Base-by-base conservation (phyloP, 1,284 basidiomycete species). In the Papiliotrema laurentii region DNA sequence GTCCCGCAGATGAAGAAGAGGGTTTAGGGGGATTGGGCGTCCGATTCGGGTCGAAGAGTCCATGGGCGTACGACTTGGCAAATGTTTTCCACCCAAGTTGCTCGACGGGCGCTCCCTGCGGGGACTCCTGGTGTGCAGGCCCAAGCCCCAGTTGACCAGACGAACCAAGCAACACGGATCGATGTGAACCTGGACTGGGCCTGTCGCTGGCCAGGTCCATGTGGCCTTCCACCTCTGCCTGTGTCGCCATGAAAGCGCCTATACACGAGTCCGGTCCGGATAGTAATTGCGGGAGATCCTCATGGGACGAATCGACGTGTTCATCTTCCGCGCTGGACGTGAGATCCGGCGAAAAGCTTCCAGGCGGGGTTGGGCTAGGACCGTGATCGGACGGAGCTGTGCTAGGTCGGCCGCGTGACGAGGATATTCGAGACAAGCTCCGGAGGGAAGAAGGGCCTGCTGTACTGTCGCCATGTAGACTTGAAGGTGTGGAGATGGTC, bases 11-110 rank as follows among this genome's bases (percentile, higher is more conserved):
- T 7, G 60, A 53, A 9, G 46, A 34, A 33, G 38, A 33, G 2
- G 52, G 39, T 37, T 47, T 28, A 5, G 86, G 88, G 6, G 79
- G 83, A 58, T 80, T 80, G 1, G 88, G 88, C 0, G 82, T 85
- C 47, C 79, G 79, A 56, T 84, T 81, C 1, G 89, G 87, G 65
- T 89, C 86, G 84, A 89, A 92, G 52, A 82, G 78, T 11, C 88
- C 88, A 25, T 79, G 68, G 0, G 86, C 82, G 66, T 91, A 90
- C 0, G 85, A 83, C 34, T 78, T 73, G 50, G 87, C 80, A 68
- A 90, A 90, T 0, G 82, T 81, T 18, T 79, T 77, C 88, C 88
- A 90, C 62, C 48, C 51, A 26, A 59, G 49, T 39, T 50, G 46
- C 34, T 49, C 36, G 26, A 31, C 30, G 19, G 50, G 43, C 19